Base-by-base conservation (phyloP, 371 early-diverging fungal species). In the Circinella umbellata region DNA sequence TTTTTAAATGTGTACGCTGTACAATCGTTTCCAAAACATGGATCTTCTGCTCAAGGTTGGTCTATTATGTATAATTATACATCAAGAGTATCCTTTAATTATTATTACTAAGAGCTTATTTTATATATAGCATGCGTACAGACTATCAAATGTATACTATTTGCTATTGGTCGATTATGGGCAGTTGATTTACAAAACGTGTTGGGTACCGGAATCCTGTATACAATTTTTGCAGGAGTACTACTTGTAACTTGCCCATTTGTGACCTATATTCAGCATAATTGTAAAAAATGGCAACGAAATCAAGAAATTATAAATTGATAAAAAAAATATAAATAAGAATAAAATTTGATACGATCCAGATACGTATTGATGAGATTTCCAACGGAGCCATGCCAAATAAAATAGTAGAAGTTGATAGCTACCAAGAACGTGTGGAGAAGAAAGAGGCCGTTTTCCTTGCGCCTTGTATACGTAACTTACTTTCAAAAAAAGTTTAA, bases 1-100 rank as follows among this genome's bases (percentile, higher is more conserved):
- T 51, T 51, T 14, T n/a, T 51, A n/a, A 51, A 51, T 51, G 51
- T 51, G n/a, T 51, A 51, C 15, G 51, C 51, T 51, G 51, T 51
- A 51, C 51, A 51, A 51, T 51, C 51, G 5, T 51, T 51, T 15
- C 51, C 51, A 51, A 51, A 15, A 51, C 51, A 51, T n/a, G 51
- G 51, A 14, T 51, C 51, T 13, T 51, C 51, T 5, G 51, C 51
- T 15, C 51, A 51, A 51, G 51, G 51, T 51, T 1, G 1, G 51
- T 51, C 9, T 42, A 11, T 42, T 9, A 0, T 2, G 0, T 27
- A 42, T 9, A 1, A 42, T 42, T 3, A 42, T 42, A 27, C 27
- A 27, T 1, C 27, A 27, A 27, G 27, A 27, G 27, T 27, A 0
- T 27, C 0, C 27, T 27, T 27, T 2, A 27, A 27, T 27, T 27